phyloP scores from a whole-genome alignment of 352 stramenopile species.

The Phytophthora podocarpi region DNA sequence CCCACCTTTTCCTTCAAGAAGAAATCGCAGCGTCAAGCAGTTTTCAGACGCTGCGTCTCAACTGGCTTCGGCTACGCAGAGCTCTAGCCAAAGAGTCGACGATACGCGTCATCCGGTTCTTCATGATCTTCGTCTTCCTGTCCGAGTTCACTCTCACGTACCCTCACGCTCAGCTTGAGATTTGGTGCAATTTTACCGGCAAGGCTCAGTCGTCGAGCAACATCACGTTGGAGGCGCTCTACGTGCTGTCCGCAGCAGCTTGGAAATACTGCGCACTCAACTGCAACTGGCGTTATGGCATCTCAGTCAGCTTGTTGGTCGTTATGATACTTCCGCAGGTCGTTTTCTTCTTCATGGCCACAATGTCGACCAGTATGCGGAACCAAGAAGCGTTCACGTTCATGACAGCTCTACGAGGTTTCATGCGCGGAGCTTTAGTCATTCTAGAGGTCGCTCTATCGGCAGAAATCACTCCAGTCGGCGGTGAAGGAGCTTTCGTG shows the following conservation, averaged over 20 bases:
- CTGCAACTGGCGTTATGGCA: conserved; percentile 45
- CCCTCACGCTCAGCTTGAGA: conserved; percentile 45
- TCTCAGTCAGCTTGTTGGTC: conserved; percentile 34
- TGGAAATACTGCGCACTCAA: conserved; percentile 61
- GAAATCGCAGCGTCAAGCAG: conserved; percentile 5
- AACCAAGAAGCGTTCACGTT: conserved; percentile 45
- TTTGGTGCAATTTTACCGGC: conserved; percentile 45
- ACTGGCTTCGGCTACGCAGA: conserved; percentile 33
- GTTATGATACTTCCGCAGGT: conserved; percentile 47
- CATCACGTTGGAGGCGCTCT: conserved; percentile 53
- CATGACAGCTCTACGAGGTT: conserved; percentile 41
- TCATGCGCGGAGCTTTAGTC: conserved; percentile 45
- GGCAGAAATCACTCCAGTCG: conserved; percentile 57
- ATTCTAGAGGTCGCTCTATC: conserved; percentile 44
- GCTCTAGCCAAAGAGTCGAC: conserved; percentile 45
- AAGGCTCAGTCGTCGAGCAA: conserved; percentile 51
- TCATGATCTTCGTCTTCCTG: conserved; percentile 64
- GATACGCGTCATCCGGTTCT: conserved; percentile 54
- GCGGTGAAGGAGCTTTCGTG: conserved; percentile 58
- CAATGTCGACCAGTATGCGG: conserved; percentile 23
- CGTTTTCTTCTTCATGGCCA: conserved; percentile 43
- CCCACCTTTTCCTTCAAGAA: neutral
- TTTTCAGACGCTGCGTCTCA: conserved; percentile 10
- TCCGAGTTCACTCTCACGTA: conserved; percentile 65
- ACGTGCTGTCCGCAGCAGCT: conserved; percentile 40